A percentile compares a stretch with the other conserved stretches of the same genome.
Conservation (phyloP, 352 stramenopile genomes). For the Globisporangium irregulare region DNA sequence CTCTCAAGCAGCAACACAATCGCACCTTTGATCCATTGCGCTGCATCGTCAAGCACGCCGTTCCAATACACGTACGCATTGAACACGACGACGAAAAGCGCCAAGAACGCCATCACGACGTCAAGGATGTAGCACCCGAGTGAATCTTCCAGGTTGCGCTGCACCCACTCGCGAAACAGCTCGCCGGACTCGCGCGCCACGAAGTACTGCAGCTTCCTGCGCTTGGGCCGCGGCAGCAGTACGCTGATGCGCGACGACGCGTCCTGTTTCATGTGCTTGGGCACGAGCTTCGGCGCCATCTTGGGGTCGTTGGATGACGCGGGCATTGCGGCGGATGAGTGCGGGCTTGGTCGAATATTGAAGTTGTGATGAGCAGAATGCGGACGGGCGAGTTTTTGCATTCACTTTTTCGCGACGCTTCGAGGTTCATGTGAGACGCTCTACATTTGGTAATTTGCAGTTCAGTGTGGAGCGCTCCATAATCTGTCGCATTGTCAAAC, state of each 20-base stretch:
- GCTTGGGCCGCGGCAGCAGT: conserved; percentile 29
- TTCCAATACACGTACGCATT: conserved; percentile 69
- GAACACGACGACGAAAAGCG: conserved; percentile 61
- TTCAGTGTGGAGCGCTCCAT: not conserved
- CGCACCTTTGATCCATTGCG: conserved; percentile 51
- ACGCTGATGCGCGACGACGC: conserved; percentile 29
- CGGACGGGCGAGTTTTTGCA: not conserved
- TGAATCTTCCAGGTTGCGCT: conserved; percentile 73
- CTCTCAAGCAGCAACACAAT: not conserved
- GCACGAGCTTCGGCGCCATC: conserved; percentile 16
- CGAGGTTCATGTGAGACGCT: not conserved
- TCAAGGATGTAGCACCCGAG: conserved; percentile 42
- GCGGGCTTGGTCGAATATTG: not conserved
- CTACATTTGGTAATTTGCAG: not conserved
- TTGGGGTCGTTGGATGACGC: not conserved
- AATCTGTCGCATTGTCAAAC: conserved; percentile 1
- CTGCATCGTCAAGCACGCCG: conserved; percentile 23
- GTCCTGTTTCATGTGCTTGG: conserved; percentile 39
- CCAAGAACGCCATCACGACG: conserved; percentile 44
- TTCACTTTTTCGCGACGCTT: conserved; percentile 4
- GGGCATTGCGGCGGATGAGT: not conserved
- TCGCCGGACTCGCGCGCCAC: conserved; percentile 36
- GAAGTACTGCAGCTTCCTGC: conserved; percentile 35
- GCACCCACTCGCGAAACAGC: conserved; percentile 56
- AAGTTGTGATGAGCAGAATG: not conserved